Evolutionary conservation across 495 filamentous ascomycete genomes (phyloP).

Genomic region (Jackrogersella minutella): DNA sequence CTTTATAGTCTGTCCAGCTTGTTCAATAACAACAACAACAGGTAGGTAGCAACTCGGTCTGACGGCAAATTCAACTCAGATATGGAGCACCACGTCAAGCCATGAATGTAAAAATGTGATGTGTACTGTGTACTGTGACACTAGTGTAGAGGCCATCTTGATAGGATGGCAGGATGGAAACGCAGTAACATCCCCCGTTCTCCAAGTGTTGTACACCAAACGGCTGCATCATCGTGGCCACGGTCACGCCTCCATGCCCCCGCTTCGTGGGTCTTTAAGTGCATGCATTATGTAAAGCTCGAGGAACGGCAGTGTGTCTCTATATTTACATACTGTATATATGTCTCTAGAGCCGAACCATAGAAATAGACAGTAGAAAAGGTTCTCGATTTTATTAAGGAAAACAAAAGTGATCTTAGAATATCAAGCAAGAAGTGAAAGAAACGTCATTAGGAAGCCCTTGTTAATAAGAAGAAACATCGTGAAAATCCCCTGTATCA

Average conservation of each 20-base stretch:
- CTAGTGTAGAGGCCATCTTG: slow-evolving; percentile 16
- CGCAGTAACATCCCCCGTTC: slow-evolving; percentile 4
- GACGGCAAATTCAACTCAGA: background rate
- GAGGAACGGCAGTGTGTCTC: slow-evolving; percentile 13
- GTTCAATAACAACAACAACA: background rate
- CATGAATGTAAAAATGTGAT: slow-evolving; percentile 5
- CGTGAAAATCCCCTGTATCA: background rate
- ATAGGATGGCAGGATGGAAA: slow-evolving; percentile 7
- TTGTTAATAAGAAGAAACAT: background rate
- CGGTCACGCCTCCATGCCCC: slow-evolving; percentile 31
- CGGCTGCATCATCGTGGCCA: slow-evolving; percentile 30
- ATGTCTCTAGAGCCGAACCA: no score
- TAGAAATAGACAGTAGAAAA: no score
- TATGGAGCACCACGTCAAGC: background rate
- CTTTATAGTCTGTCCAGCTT: slow-evolving; percentile 2
- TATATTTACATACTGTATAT: background rate
- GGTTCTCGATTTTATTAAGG: background rate
- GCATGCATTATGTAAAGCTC: slow-evolving; percentile 20
- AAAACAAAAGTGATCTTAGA: background rate
- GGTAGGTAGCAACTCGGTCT: slow-evolving; percentile 12
- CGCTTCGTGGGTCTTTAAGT: slow-evolving; percentile 25
- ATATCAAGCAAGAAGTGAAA: background rate
- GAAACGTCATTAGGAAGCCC: background rate
- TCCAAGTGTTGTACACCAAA: slow-evolving; percentile 8
- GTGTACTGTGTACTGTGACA: slow-evolving; percentile 8